Percentiles rank a stretch among this genome's conserved stretches.
Evolutionary conservation across 2,329 filamentous ascomycete genomes (phyloP).

Genomic region (Nemania bipapillata): DNA sequence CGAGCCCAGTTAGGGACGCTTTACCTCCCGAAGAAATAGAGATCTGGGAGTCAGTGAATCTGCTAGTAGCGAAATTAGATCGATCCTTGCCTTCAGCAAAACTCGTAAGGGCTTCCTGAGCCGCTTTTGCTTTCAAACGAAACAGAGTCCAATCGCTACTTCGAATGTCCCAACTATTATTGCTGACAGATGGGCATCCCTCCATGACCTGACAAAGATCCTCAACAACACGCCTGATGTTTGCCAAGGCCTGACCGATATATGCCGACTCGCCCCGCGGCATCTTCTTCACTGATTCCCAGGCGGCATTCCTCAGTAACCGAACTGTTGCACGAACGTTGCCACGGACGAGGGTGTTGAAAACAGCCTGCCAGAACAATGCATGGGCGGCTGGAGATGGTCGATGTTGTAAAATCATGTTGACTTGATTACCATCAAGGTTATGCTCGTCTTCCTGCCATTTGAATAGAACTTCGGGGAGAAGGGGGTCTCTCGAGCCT

Average conservation of each 20-base stretch:
- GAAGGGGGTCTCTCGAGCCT: conserved; percentile 59
- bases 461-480: conserved; percentile 81
- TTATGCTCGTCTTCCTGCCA: conserved; percentile 85
- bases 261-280: conserved; percentile 74
- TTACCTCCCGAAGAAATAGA: conserved; percentile 55
- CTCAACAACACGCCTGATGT: conserved; percentile 77
- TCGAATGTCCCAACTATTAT: conserved; percentile 81
- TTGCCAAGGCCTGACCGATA: conserved; percentile 77
- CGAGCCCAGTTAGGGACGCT: conserved; percentile 70
- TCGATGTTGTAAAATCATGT: conserved; percentile 68
- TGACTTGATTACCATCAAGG: conserved; percentile 73
- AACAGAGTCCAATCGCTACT: conserved; percentile 86
- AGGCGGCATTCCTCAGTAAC: conserved; percentile 78
- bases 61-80: conserved; percentile 49
- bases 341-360: conserved; percentile 77
- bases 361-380: conserved; percentile 88
- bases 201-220: conserved; percentile 76
- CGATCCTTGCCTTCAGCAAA: conserved; percentile 80
- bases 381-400: conserved; percentile 80
- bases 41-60: conserved; percentile 52
- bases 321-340: conserved; percentile 73
- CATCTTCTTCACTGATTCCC: conserved; percentile 78
- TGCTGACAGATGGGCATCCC: conserved; percentile 74
- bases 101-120: conserved; percentile 75
- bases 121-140: conserved; percentile 76